These are phyloP conservation scores for Tillandsia leiboldiana DNA, from an alignment of 176 grass and related monocot genomes.

Conservation along the genomic window DNA sequence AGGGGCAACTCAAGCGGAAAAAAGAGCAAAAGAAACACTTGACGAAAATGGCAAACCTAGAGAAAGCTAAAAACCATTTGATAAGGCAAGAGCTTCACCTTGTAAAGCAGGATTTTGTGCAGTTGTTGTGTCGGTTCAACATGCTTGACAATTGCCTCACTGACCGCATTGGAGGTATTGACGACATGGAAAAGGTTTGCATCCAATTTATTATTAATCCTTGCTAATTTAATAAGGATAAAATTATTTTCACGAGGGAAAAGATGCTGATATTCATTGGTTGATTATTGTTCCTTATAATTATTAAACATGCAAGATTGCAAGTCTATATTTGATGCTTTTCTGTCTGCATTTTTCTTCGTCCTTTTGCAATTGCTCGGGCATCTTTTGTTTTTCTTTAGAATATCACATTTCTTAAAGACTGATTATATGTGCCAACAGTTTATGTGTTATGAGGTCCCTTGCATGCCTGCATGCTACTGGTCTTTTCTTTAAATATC, in stretches of 20 bases:
- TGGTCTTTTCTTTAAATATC: neutral
- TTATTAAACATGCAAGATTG: too few relatives aligned
- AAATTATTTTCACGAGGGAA: neutral
- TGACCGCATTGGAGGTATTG: constrained; percentile 48
- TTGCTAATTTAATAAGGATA: neutral
- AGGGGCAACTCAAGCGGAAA: constrained; percentile 87
- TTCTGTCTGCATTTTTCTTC: neutral
- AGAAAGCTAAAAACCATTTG: constrained; percentile 47
- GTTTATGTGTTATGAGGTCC: neutral
- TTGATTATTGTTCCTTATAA: neutral
- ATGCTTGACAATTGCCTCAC: constrained; percentile 59
- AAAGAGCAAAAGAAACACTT: constrained; percentile 66
- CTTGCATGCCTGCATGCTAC: neutral
- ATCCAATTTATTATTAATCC: constrained; percentile 29
- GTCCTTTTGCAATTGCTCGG: neutral
- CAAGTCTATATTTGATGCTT: too few relatives aligned
- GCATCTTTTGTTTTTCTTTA: neutral
- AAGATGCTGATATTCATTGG: neutral
- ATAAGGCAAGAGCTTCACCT: constrained; percentile 54
- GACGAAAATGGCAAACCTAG: constrained; percentile 54
- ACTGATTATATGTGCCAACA: neutral
- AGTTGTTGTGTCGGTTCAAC: constrained; percentile 53
- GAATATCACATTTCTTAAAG: neutral
- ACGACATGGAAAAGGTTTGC: constrained; percentile 57
- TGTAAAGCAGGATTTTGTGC: constrained; percentile 60